Conservation (phyloP, 1,284 basidiomycete species). For the Pterulicium gracile region DNA sequence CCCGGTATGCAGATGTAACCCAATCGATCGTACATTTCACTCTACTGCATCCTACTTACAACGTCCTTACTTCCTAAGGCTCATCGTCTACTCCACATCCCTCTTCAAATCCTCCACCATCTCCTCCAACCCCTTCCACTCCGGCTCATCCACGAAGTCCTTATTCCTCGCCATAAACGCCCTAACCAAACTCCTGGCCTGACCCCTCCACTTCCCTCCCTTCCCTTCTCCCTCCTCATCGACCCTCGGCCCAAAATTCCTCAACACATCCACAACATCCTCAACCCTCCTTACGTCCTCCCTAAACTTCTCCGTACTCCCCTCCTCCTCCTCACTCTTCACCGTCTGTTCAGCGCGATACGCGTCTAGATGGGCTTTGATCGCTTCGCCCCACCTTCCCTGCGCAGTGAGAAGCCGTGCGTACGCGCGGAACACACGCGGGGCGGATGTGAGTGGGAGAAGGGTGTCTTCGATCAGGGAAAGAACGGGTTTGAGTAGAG, state of each 20-base stretch:
- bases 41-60: no score
- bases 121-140: slow-evolving; percentile 63
- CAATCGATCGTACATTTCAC: no score
- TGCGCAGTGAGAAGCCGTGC: slow-evolving; percentile 73
- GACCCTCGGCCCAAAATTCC: slow-evolving; percentile 71
- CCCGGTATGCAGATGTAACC: no score
- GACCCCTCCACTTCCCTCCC: slow-evolving; percentile 64
- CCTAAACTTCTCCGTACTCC: slow-evolving; percentile 54
- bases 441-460: slow-evolving; percentile 66
- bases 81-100: slow-evolving; percentile 11
- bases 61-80: no score
- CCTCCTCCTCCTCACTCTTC: slow-evolving; percentile 56
- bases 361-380: slow-evolving; percentile 75
- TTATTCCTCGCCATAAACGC: slow-evolving; percentile 77
- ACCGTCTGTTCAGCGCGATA: slow-evolving; percentile 69
- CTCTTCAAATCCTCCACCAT: slow-evolving; percentile 44
- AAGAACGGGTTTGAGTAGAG: slow-evolving; percentile 50
- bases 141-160: slow-evolving; percentile 82
- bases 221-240: slow-evolving; percentile 18
- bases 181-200: slow-evolving; percentile 80
- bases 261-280: slow-evolving; percentile 75
- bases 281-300: slow-evolving; percentile 71
- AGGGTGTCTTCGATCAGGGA: slow-evolving; percentile 70
- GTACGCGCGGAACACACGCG: slow-evolving; percentile 73
- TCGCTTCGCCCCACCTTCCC: slow-evolving; percentile 59